A percentile compares a stretch with the other conserved stretches of the same genome.
phyloP scores from a whole-genome alignment of 202 grass and related monocot genomes.

The Eragrostis tef region DNA sequence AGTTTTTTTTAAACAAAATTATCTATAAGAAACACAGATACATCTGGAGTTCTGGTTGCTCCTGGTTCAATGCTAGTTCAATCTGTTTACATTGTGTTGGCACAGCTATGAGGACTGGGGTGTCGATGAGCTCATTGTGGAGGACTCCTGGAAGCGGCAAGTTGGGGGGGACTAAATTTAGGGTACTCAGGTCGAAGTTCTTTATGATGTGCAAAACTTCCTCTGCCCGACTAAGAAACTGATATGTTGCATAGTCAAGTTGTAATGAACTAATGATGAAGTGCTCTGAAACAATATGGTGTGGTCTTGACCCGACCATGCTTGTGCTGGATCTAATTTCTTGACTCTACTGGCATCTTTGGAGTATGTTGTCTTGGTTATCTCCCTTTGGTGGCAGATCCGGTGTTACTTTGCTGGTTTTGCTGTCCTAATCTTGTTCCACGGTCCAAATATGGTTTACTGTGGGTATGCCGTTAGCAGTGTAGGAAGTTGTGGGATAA shows the following conservation, averaged over 20 bases:
- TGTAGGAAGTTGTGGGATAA: not conserved
- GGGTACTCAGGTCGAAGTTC: not conserved
- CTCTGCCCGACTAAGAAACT: not conserved
- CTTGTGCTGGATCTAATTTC: not conserved
- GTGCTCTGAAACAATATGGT: not conserved
- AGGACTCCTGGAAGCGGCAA: conserved; percentile 89
- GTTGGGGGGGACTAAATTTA: conserved; percentile 66
- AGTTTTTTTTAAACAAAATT: not conserved
- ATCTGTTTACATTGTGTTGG: not conserved
- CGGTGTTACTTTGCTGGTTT: not conserved
- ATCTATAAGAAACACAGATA: not conserved
- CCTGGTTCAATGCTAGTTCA: not conserved
- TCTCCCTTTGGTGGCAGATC: not conserved
- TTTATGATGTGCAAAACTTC: not conserved
- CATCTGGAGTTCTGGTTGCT: conserved; percentile 1
- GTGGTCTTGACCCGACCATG: not conserved
- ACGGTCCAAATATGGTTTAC: not conserved
- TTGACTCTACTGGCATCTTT: not conserved
- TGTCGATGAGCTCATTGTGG: conserved; percentile 89
- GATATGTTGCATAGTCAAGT: not conserved
- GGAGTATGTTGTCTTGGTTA: not conserved
- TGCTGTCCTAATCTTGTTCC: not conserved
- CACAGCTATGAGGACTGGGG: conserved; percentile 88
- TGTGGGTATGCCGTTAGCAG: not conserved
- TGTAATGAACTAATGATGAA: not conserved